Evolutionary conservation across 2,329 filamentous ascomycete genomes (phyloP).

Genomic region (Sarocladium brachiariae): DNA sequence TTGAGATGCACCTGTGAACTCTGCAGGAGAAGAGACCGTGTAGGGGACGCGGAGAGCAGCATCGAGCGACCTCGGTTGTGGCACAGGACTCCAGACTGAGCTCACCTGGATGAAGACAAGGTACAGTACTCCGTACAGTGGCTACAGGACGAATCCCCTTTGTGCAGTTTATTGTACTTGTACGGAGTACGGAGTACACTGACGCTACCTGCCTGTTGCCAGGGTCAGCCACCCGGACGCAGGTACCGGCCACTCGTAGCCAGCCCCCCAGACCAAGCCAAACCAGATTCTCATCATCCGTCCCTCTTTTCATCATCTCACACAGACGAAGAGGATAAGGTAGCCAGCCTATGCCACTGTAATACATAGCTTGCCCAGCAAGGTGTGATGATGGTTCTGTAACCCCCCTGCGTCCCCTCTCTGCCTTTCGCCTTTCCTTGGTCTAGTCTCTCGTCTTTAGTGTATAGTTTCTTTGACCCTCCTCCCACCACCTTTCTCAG

Average conservation of each 20-base stretch:
- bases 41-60: no score
- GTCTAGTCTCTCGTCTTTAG: background rate
- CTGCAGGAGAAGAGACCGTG: no score
- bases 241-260: conserved; percentile 1
- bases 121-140: no score
- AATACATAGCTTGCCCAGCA: background rate
- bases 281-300: background rate
- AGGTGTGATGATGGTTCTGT: background rate
- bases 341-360: no score
- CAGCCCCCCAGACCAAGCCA: background rate
- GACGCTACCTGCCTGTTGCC: background rate
- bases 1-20: no score
- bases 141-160: no score
- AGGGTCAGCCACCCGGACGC: background rate
- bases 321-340: no score
- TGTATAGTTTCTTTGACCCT: conserved; percentile 1
- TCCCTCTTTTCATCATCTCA: background rate
- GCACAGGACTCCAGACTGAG: no score
- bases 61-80: no score
- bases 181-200: background rate
- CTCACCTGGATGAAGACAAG: no score
- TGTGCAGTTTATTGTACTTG: no score
- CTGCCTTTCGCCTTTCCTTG: background rate
- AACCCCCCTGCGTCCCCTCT: background rate
- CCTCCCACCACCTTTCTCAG: background rate